phyloP scores from a whole-genome alignment of 192 early-diverging fungal species.

The Phlyctochytrium planicorne region DNA sequence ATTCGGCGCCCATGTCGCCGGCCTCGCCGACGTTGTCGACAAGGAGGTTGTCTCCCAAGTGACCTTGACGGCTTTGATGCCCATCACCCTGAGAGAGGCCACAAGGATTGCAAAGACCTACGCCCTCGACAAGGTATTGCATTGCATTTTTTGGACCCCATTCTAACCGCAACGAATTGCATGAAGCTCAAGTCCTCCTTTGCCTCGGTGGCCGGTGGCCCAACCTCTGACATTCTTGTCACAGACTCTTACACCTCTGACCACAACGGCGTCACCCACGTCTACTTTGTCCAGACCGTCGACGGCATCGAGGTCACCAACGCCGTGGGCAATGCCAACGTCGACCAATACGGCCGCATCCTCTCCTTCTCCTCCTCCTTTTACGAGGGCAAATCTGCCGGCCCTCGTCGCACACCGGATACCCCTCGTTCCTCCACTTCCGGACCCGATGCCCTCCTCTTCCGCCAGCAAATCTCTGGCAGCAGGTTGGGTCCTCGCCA shows the following conservation, averaged over 20 bases:
- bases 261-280: conserved; percentile 78
- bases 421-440: too few relatives aligned
- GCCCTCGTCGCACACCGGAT: too few relatives aligned
- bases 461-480: too few relatives aligned
- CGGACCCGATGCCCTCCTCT: too few relatives aligned
- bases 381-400: too few relatives aligned
- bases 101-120: neutral
- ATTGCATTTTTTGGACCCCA: neutral
- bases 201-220: neutral
- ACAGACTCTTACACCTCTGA: conserved; percentile 68
- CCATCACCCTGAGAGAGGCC: too few relatives aligned
- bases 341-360: conserved; percentile 60
- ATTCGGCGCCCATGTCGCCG: neutral
- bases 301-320: conserved; percentile 75
- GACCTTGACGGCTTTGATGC: too few relatives aligned
- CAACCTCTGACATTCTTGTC: conserved; percentile 30
- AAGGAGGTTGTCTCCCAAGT: too few relatives aligned
- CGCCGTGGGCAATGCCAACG: conserved; percentile 82
- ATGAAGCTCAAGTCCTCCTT: neutral
- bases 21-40: neutral
- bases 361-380: conserved; percentile 79
- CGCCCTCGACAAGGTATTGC: neutral
- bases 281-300: conserved; percentile 74
- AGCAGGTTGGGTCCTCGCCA: too few relatives aligned
- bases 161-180: neutral